These are phyloP conservation scores for Coemansia nantahalensis DNA, from an alignment of 192 early-diverging fungal species.

Conservation along the genomic window DNA sequence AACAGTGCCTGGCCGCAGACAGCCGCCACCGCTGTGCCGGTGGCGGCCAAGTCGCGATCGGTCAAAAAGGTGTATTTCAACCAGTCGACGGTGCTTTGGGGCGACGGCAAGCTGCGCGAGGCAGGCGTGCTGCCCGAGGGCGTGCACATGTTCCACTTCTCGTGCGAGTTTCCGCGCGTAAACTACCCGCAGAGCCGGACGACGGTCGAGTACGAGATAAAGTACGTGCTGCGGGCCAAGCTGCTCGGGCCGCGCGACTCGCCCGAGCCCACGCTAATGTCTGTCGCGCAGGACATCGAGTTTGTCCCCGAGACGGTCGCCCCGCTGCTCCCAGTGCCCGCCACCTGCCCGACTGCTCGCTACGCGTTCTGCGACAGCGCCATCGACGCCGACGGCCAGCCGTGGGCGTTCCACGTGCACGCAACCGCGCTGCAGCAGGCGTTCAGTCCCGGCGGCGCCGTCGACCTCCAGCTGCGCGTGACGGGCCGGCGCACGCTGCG, in stretches of 20 bases:
- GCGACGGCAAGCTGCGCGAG: slow-evolving; percentile 26
- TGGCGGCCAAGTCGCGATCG: slow-evolving; percentile 18
- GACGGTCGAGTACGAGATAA: slow-evolving; percentile 36
- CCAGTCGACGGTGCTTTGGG: slow-evolving; percentile 40
- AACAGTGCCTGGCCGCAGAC: slow-evolving; percentile 18
- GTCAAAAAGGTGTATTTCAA: slow-evolving; percentile 44
- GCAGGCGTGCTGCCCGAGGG: slow-evolving; percentile 12
- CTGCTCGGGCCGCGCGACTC: slow-evolving; percentile 12
- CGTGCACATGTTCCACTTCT: slow-evolving; percentile 51
- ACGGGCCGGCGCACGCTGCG: slow-evolving; percentile 27
- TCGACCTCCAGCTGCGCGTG: slow-evolving; percentile 36
- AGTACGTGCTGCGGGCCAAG: slow-evolving; percentile 35
- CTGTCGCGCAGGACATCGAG: slow-evolving; percentile 23
- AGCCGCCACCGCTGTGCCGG: not conserved
- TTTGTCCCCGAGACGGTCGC: slow-evolving; percentile 44
- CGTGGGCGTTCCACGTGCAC: slow-evolving; percentile 27
- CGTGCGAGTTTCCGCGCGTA: slow-evolving; percentile 47
- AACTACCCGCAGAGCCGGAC: slow-evolving; percentile 44
- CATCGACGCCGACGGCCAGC: slow-evolving; percentile 9
- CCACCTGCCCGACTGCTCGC: not conserved
- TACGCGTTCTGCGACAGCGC: slow-evolving; percentile 43
- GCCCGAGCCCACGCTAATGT: slow-evolving; percentile 3
- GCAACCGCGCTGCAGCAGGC: slow-evolving; percentile 36
- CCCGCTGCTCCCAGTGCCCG: slow-evolving; percentile 6
- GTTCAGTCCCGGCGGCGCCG: slow-evolving; percentile 34